Conservation (phyloP, 331 rosid genomes). For the Acacia concinna region DNA sequence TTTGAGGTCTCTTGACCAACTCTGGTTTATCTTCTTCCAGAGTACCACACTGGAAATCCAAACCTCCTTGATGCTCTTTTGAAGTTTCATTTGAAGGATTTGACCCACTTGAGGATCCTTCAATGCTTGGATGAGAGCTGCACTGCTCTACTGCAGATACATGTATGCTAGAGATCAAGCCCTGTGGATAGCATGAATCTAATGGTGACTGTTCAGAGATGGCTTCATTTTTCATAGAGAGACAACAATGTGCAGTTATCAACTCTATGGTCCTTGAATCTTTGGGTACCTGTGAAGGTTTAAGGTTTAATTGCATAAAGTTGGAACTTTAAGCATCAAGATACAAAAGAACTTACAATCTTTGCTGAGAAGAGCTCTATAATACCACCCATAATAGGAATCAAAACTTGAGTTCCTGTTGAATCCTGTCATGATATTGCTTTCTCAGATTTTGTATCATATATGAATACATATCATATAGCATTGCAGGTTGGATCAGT, state of each 20-base stretch:
- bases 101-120: slow-evolving; percentile 58
- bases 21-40: slow-evolving; percentile 37
- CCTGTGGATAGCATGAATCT: slow-evolving; percentile 22
- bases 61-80: slow-evolving; percentile 29
- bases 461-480: neutral
- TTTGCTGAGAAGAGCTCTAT: slow-evolving; percentile 68
- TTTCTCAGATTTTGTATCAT: neutral
- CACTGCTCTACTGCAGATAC: slow-evolving; percentile 33
- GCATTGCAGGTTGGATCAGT: neutral
- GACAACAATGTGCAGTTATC: slow-evolving; percentile 44
- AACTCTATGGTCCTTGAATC: slow-evolving; percentile 52
- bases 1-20: slow-evolving; percentile 29
- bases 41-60: slow-evolving; percentile 33
- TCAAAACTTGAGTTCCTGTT: slow-evolving; percentile 65
- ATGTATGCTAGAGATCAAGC: slow-evolving; percentile 38
- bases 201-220: slow-evolving; percentile 34
- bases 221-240: slow-evolving; percentile 49
- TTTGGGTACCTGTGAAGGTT: slow-evolving; percentile 58
- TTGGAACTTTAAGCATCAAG: neutral
- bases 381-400: slow-evolving; percentile 71
- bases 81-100: slow-evolving; percentile 51
- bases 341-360: slow-evolving; percentile 43
- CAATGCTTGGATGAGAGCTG: slow-evolving; percentile 51
- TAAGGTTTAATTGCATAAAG: neutral
- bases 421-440: slow-evolving; percentile 48